Percentiles rank a stretch among this genome's conserved stretches.
These are phyloP conservation scores for Apocynum venetum DNA, from an alignment of 257 asterid genomes.

Conservation along the genomic window DNA sequence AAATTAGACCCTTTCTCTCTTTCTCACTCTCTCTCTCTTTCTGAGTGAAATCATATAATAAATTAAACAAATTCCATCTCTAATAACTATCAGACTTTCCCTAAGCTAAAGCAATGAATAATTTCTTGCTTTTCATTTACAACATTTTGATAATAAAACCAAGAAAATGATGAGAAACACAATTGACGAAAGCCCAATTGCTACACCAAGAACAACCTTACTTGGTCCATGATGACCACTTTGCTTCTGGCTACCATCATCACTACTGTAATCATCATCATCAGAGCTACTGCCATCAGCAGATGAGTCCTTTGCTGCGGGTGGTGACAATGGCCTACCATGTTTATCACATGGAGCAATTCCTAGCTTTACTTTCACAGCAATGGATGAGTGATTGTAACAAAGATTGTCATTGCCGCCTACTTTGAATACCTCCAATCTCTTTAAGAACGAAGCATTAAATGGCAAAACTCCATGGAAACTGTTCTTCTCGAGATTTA, in stretches of 20 bases:
- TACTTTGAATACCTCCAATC: constrained; percentile 55
- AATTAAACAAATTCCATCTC: constrained; percentile 9
- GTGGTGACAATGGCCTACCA: constrained; percentile 80
- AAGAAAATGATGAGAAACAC: constrained; percentile 81
- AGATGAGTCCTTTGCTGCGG: constrained; percentile 63
- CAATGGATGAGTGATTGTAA: constrained; percentile 54
- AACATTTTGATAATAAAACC: constrained; percentile 67
- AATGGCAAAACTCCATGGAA: constrained; percentile 86
- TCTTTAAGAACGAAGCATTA: constrained; percentile 59
- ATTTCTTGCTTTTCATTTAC: constrained; percentile 45
- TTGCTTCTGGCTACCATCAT: constrained; percentile 28
- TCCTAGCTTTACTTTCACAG: constrained; percentile 78
- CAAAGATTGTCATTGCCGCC: constrained; percentile 79
- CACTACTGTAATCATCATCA: constrained; percentile 31
- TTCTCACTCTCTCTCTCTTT: not conserved
- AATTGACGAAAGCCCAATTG: constrained; percentile 79
- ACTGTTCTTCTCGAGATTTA: constrained; percentile 67
- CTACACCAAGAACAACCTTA: constrained; percentile 89
- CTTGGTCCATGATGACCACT: constrained; percentile 65
- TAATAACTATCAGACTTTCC: constrained; percentile 12
- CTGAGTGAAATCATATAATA: not conserved
- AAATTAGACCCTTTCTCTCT: not conserved
- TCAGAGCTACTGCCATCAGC: constrained; percentile 34
- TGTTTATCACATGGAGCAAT: constrained; percentile 80
- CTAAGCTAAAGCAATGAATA: constrained; percentile 24